phyloP scores from a whole-genome alignment of 257 asterid species.

The Penstemon newberryi region DNA sequence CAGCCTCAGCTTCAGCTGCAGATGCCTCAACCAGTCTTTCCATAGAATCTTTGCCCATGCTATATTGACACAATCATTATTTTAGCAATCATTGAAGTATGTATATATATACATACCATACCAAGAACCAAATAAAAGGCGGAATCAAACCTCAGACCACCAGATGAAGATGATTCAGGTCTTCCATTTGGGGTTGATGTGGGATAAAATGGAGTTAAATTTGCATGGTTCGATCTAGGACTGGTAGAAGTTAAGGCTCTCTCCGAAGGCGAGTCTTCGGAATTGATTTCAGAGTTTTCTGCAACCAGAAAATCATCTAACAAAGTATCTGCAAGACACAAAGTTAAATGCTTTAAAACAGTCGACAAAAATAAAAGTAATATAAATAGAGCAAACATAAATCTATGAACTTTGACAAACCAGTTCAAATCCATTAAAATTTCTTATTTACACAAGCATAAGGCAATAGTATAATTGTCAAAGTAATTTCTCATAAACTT shows the following conservation, averaged over 20 bases:
- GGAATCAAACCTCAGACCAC: slow-evolving; percentile 59
- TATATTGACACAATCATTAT: slow-evolving; percentile 32
- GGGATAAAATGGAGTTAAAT: slow-evolving; percentile 40
- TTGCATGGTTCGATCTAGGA: slow-evolving; percentile 52
- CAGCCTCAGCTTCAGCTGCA: slow-evolving; percentile 98
- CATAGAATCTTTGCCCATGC: slow-evolving; percentile 79
- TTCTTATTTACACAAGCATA: slow-evolving; percentile 8
- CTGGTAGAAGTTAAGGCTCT: slow-evolving; percentile 43
- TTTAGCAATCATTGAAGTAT: slow-evolving; percentile 8
- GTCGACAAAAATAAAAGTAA: slow-evolving; percentile 8
- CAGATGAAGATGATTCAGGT: slow-evolving; percentile 54
- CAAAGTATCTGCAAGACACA: slow-evolving; percentile 61
- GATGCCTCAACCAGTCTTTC: slow-evolving; percentile 92
- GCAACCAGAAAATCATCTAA: slow-evolving; percentile 87
- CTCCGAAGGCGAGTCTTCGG: slow-evolving; percentile 54
- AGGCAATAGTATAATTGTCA: neutral
- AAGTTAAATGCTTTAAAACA: slow-evolving; percentile 14
- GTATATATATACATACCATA: slow-evolving; percentile 9
- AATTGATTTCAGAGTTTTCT: slow-evolving; percentile 71
- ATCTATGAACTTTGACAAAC: slow-evolving; percentile 1
- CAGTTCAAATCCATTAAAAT: neutral
- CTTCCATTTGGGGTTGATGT: slow-evolving; percentile 49
- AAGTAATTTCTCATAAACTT: slow-evolving; percentile 13
- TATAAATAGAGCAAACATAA: slow-evolving; percentile 8
- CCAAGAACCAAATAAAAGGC: slow-evolving; percentile 22